Evolutionary conservation across 108 stramenopile species (phyloP).

Genomic region (Discostella stelligeroides): DNA sequence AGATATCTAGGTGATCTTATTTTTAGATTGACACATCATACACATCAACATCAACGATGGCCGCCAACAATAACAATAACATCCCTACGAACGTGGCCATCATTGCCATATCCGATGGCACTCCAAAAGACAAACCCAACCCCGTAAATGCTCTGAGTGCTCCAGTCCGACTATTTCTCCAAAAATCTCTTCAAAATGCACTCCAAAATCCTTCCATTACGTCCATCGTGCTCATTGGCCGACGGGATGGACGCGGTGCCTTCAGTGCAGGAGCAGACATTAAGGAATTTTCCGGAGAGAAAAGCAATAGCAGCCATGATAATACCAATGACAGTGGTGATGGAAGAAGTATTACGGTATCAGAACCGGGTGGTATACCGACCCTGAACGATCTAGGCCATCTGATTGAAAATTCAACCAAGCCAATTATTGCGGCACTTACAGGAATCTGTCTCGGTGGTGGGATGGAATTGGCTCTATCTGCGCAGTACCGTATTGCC

Average conservation of each 20-base stretch:
- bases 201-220: constrained; percentile 49
- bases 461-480: constrained; percentile 93
- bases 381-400: constrained; percentile 69
- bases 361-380: constrained; percentile 30
- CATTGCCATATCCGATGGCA: constrained; percentile 48
- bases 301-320: background rate
- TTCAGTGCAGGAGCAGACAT: constrained; percentile 99
- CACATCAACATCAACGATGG: constrained; percentile 6
- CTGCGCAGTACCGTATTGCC: constrained; percentile 91
- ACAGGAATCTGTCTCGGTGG: constrained; percentile 92
- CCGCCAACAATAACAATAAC: background rate
- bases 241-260: constrained; percentile 63
- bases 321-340: background rate
- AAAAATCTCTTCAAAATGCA: constrained; percentile 44
- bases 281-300: constrained; percentile 79
- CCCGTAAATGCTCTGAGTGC: constrained; percentile 82
- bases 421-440: constrained; percentile 96
- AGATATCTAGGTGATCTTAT: too few relatives aligned
- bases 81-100: constrained; percentile 23
- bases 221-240: constrained; percentile 87
- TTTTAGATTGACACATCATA: too few relatives aligned
- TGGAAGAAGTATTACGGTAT: constrained; percentile 21
- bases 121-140: constrained; percentile 24
- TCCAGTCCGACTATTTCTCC: constrained; percentile 48
- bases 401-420: constrained; percentile 68